A percentile compares a stretch with the other conserved stretches of the same genome.
Conservation (phyloP, 345 rosid species). For the Heritiera littoralis region DNA sequence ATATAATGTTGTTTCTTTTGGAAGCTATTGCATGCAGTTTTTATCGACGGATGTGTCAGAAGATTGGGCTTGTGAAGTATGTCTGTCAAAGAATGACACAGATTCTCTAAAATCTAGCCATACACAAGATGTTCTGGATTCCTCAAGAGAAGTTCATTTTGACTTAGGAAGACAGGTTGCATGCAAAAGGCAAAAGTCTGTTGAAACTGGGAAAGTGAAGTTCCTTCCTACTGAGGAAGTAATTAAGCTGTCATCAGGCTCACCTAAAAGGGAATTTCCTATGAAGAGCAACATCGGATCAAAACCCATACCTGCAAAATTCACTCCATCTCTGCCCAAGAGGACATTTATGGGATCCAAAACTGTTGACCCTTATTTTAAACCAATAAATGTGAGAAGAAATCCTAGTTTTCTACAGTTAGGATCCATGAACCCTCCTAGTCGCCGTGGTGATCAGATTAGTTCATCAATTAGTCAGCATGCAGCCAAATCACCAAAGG, state of each 20-base stretch:
- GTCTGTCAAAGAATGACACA: constrained; percentile 15
- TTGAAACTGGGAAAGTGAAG: constrained; percentile 45
- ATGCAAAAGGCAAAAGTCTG: constrained; percentile 36
- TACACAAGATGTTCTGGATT: constrained; percentile 18
- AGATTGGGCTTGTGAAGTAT: constrained; percentile 49
- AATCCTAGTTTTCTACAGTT: constrained; percentile 22
- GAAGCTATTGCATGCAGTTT: constrained; percentile 52
- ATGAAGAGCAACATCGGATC: constrained; percentile 8
- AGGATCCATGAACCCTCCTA: constrained; percentile 21
- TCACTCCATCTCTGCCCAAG: constrained; percentile 6
- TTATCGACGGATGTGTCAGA: neutral
- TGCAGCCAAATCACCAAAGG: constrained; percentile 9
- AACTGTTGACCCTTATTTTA: constrained; percentile 19
- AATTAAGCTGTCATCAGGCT: constrained; percentile 33
- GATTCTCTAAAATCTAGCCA: constrained; percentile 26
- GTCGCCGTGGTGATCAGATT: constrained; percentile 12
- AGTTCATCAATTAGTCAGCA: constrained; percentile 8
- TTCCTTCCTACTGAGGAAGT: constrained; percentile 47
- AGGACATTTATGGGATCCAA: constrained; percentile 19
- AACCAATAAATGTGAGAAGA: constrained; percentile 22
- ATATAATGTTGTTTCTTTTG: neutral
- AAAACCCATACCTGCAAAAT: constrained; percentile 6
- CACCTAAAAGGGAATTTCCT: constrained; percentile 11
- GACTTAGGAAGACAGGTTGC: constrained; percentile 27
- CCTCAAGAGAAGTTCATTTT: constrained; percentile 18